Evolutionary conservation across 2,329 filamentous ascomycete genomes (phyloP), one percentile per base, ranked within the genome.

Genomic region (Fusarium dimerum): DNA sequence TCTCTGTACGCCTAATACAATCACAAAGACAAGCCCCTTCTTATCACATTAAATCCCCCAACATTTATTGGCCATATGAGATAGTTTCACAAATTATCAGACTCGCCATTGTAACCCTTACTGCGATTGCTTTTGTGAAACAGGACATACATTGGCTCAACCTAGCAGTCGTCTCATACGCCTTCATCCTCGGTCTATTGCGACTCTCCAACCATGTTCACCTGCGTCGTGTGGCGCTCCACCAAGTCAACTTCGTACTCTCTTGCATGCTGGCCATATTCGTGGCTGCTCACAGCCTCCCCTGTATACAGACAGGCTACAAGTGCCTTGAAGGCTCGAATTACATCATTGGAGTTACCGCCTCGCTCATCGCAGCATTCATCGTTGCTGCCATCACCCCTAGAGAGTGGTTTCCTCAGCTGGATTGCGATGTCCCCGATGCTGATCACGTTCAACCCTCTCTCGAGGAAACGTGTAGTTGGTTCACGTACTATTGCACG

Each of bases 391-490:
- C 76, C 34, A 55, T 67, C 42, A 80, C 80, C 1, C 80, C 78
- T 1, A 72, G 78, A 51, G 76, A 79, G 64, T 82, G 80, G 80
- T 57, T 73, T 3, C 77, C 78, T 15, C 69, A 69, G 6, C 53
- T 75, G 40, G 67, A 72, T 32, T 64, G 73, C 45, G 68, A 72
- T 29, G 63, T 76, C 26, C 68, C 73, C 32, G 71, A 72, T 15
- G 71, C 71, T 47, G 64, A 70, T 17, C 61, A 68, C 12, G 66
- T 67, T n/a, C 71, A 74, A 46, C 77, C 79, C 6, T 72, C 78
- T 2, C 76, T 73, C 1, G 80, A 83, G 60, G 79, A 83, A 61
- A 77, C 73, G 3, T 79, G 78, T 66, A 81, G 78, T 53, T 82
- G 78, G 78, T 69, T 80, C 48, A 75, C 72, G 46, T 78, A 78